Conservation (phyloP, 2,329 filamentous ascomycete species). For the Diaporthe helianthi region DNA sequence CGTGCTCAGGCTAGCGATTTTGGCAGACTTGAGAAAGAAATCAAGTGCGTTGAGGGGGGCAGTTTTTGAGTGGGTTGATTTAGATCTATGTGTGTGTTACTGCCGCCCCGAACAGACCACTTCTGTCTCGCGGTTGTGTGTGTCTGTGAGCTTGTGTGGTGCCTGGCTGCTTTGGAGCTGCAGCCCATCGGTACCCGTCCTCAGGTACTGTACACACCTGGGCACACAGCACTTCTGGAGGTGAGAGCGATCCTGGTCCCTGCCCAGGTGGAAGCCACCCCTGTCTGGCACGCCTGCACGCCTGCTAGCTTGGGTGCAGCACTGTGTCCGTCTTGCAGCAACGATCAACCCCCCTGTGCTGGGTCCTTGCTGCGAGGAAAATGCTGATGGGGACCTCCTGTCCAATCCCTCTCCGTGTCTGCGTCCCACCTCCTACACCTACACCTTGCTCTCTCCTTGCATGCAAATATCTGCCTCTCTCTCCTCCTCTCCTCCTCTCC, state of each 20-base stretch:
- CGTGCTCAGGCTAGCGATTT: background rate
- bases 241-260: conserved; percentile 30
- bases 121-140: conserved; percentile 8
- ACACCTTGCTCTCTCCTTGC: conserved; percentile 62
- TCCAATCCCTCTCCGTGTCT: conserved; percentile 34
- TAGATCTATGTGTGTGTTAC: background rate
- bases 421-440: conserved; percentile 36
- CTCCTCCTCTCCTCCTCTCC: conserved; percentile 43
- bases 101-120: conserved; percentile 15
- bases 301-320: conserved; percentile 24
- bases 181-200: conserved; percentile 19
- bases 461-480: conserved; percentile 52
- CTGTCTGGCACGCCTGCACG: conserved; percentile 27
- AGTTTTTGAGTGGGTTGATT: no score
- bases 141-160: background rate
- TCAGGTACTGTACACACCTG: conserved; percentile 15
- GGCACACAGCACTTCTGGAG: conserved; percentile 5
- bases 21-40: background rate
- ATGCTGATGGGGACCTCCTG: conserved; percentile 27
- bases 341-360: conserved; percentile 5
- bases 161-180: background rate
- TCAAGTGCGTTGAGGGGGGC: no score
- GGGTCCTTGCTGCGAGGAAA: conserved; percentile 29
- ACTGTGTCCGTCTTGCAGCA: conserved; percentile 30
- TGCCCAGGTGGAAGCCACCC: conserved; percentile 27